Percentiles rank a stretch among this genome's conserved stretches.
These are phyloP conservation scores for Yarrowia phangngaensis DNA, from an alignment of 805 yeast species.

Conservation along the genomic window DNA sequence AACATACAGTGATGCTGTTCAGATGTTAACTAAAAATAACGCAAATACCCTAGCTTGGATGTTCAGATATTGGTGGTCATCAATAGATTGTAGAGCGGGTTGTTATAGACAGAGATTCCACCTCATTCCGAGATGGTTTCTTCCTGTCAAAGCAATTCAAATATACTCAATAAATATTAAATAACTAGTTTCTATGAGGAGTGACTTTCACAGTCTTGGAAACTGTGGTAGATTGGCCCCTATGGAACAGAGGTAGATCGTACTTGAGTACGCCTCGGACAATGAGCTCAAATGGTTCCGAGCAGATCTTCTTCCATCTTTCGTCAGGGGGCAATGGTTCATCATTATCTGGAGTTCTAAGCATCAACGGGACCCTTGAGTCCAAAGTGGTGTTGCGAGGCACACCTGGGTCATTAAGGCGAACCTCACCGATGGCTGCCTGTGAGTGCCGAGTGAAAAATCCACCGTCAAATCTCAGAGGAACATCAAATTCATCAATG, in stretches of 20 bases:
- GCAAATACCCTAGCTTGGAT: too few species aligned
- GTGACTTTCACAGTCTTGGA: slow-evolving; percentile 25
- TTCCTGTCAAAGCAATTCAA: too few species aligned
- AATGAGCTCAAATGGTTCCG: slow-evolving; percentile 71
- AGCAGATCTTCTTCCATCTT: slow-evolving; percentile 23
- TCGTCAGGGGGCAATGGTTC: slow-evolving; percentile 11
- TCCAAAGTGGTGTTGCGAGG: slow-evolving; percentile 3
- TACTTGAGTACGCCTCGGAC: slow-evolving; percentile 79
- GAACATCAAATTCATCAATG: slow-evolving; percentile 61
- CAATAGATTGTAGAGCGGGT: too few species aligned
- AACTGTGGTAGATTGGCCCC: slow-evolving; percentile 17
- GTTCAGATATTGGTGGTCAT: too few species aligned
- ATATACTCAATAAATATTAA: slow-evolving; percentile 23
- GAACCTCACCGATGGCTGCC: slow-evolving; percentile 63
- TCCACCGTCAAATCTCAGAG: slow-evolving; percentile 72
- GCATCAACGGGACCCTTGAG: slow-evolving; percentile 3
- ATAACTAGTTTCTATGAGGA: slow-evolving; percentile 23
- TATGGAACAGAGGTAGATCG: slow-evolving; percentile 50
- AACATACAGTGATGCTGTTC: too few species aligned
- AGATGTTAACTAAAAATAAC: too few species aligned
- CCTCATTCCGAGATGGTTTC: too few species aligned
- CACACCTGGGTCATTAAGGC: slow-evolving; percentile 66
- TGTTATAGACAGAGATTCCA: too few species aligned
- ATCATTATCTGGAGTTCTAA: slow-evolving; percentile 9
- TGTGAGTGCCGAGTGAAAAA: slow-evolving; percentile 60